Evolutionary conservation across 2,329 filamentous ascomycete genomes (phyloP).

Genomic region (Botryosphaeria dothidea): DNA sequence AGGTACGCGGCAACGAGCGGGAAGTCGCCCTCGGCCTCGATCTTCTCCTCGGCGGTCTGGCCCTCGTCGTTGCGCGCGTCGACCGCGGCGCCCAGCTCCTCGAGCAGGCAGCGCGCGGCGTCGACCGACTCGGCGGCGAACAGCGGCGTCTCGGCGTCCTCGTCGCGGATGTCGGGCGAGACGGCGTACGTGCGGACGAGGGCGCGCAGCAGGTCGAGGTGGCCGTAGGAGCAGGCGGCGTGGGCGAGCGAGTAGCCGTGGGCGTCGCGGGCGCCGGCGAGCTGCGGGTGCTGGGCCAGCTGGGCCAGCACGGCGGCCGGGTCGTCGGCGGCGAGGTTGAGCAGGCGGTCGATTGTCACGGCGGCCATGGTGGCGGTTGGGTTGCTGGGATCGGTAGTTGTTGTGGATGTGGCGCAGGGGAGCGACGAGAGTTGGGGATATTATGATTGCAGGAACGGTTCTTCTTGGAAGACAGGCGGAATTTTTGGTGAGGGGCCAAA

Average conservation of each 20-base stretch:
- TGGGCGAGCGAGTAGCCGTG: conserved; percentile 95
- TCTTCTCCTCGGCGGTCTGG: conserved; percentile 77
- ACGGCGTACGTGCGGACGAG: conserved; percentile 77
- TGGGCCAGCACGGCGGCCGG: conserved; percentile 71
- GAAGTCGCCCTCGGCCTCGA: conserved; percentile 75
- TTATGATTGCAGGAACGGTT: background rate
- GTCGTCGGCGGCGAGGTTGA: conserved; percentile 74
- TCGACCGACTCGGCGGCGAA: conserved; percentile 85
- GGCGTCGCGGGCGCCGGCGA: conserved; percentile 79
- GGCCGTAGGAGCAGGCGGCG: conserved; percentile 89
- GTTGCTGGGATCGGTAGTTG: background rate
- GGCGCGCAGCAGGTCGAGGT: conserved; percentile 74
- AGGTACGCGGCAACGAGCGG: conserved; percentile 76
- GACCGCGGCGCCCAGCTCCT: conserved; percentile 75
- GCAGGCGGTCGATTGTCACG: conserved; percentile 47
- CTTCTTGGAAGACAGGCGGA: background rate
- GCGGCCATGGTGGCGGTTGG: conserved; percentile 27
- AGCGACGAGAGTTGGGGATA: too few species aligned
- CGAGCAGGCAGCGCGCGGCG: conserved; percentile 76
- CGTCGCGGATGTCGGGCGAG: conserved; percentile 80
- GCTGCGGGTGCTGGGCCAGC: conserved; percentile 70
- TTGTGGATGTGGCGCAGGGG: background rate
- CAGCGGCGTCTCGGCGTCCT: conserved; percentile 91
- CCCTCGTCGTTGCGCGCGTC: conserved; percentile 70
- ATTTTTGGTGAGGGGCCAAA: background rate